Conservation (phyloP, 345 rosid genomes). For the Barbarea vulgaris region DNA sequence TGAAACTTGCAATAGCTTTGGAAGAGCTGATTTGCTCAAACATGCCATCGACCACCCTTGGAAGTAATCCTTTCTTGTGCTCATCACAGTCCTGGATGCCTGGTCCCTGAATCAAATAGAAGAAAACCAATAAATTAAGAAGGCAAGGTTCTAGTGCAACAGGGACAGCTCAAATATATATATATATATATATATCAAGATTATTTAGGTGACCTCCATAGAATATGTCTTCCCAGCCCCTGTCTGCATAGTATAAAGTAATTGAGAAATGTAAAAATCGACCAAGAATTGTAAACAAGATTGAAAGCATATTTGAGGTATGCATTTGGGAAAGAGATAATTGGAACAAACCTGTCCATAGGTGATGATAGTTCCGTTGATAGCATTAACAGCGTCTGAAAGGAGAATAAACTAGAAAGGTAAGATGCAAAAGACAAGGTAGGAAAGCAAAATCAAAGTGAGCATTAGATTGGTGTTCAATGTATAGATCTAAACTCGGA, state of each 20-base stretch:
- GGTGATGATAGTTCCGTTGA: constrained; percentile 82
- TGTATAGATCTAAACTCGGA: background rate
- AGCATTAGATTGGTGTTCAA: background rate
- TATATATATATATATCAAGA: too few relatives aligned
- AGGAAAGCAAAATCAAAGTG: background rate
- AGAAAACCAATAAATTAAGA: background rate
- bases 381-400: constrained; percentile 65
- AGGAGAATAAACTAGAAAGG: constrained; percentile 8
- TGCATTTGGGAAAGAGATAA: background rate
- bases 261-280: background rate
- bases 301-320: constrained; percentile 1
- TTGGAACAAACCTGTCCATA: constrained; percentile 74
- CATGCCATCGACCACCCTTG: constrained; percentile 70
- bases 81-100: constrained; percentile 57
- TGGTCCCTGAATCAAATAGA: constrained; percentile 58
- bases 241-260: constrained; percentile 52
- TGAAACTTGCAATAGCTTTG: constrained; percentile 47
- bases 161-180: constrained; percentile 7
- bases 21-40: constrained; percentile 56
- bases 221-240: constrained; percentile 93
- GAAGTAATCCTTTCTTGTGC: constrained; percentile 70
- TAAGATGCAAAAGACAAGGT: constrained; percentile 13
- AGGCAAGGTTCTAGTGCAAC: background rate
- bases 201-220: constrained; percentile 65
- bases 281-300: background rate